Conservation (phyloP, 108 stramenopile genomes). For the Mayamaea pseudoterrestris region DNA sequence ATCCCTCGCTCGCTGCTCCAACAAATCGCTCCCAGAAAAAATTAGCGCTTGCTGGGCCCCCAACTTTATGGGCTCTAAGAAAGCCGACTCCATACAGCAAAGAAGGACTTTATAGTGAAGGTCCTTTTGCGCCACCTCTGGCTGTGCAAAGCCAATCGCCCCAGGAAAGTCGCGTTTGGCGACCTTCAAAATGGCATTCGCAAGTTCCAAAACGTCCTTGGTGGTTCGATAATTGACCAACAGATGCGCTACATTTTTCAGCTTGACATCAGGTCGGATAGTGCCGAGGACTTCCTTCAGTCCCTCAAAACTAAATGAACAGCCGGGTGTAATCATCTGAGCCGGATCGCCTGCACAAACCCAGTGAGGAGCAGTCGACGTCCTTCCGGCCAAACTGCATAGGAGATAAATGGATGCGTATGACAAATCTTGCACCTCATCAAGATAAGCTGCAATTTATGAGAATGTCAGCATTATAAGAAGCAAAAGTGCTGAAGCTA, state of each 20-base stretch:
- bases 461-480: too few relatives aligned
- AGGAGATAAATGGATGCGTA: constrained; percentile 19
- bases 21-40: constrained; percentile 7
- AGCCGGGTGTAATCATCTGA: constrained; percentile 24
- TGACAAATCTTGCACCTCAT: constrained; percentile 23
- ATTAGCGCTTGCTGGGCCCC: constrained; percentile 17
- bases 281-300: constrained; percentile 14
- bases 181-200: constrained; percentile 5
- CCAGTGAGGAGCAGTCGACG: constrained; percentile 13
- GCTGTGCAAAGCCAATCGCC: constrained; percentile 1
- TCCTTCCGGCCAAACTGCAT: constrained; percentile 11
- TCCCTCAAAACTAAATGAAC: constrained; percentile 24
- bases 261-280: constrained; percentile 9
- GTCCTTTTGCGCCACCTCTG: constrained; percentile 16
- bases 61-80: constrained; percentile 8
- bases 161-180: constrained; percentile 11
- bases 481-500: background rate
- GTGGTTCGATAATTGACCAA: constrained; percentile 18
- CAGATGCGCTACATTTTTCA: constrained; percentile 11
- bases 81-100: constrained; percentile 7
- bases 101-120: constrained; percentile 14
- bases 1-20: too few relatives aligned
- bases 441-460: constrained; percentile 13
- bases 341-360: constrained; percentile 22
- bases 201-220: constrained; percentile 14